Evolutionary conservation across 345 rosid genomes (phyloP).

Genomic region (Mallotus nudiflorus): DNA sequence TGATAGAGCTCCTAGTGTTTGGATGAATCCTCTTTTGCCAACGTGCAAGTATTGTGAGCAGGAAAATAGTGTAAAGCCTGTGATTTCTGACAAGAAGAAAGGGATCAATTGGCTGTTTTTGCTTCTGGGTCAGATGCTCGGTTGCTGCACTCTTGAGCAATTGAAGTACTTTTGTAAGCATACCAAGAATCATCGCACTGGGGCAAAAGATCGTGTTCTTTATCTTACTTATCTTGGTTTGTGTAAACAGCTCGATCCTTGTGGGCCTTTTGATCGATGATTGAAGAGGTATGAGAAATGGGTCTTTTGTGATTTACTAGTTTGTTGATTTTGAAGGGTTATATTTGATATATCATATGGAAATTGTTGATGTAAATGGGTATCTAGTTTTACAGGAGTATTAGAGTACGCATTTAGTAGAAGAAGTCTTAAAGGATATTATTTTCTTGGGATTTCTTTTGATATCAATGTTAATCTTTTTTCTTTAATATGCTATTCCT

Average conservation of each 20-base stretch:
- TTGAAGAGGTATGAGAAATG: not conserved
- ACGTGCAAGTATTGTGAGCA: constrained; percentile 52
- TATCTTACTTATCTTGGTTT: constrained; percentile 59
- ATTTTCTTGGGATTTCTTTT: too few relatives aligned
- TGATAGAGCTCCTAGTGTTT: constrained; percentile 58
- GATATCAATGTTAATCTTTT: too few relatives aligned
- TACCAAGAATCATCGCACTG: constrained; percentile 67
- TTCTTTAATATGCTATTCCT: too few relatives aligned
- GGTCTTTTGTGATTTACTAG: too few relatives aligned
- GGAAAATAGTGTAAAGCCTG: constrained; percentile 57
- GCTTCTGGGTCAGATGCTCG: constrained; percentile 70
- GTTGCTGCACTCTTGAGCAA: constrained; percentile 67
- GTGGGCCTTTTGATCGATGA: constrained; percentile 40
- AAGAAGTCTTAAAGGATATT: too few relatives aligned
- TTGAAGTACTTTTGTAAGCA: constrained; percentile 90
- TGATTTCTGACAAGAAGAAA: constrained; percentile 49
- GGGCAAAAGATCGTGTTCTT: constrained; percentile 81
- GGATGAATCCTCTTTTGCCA: constrained; percentile 53
- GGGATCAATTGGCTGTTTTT: constrained; percentile 83
- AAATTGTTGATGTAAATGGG: too few relatives aligned
- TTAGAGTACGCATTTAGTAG: too few relatives aligned
- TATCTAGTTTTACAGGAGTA: too few relatives aligned
- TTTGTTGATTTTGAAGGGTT: too few relatives aligned
- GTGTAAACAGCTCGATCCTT: constrained; percentile 72
- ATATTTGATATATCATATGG: too few relatives aligned